phyloP scores from a whole-genome alignment of 1,139 yeast genomes.

The Casaregolazyma suthepensis region DNA sequence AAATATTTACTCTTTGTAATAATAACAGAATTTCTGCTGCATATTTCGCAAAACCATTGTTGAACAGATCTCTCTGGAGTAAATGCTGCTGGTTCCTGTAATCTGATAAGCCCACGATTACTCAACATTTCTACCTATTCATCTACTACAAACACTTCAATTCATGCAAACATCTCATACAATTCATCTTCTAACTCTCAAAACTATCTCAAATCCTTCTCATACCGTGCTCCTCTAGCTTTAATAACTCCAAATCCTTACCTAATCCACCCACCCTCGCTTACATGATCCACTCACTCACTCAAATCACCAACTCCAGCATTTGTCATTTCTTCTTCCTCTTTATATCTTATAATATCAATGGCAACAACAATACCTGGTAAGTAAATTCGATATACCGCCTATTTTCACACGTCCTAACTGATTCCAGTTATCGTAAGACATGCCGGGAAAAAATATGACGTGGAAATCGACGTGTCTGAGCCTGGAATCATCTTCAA shows the following conservation, averaged over 20 bases:
- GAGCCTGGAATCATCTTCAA: constrained; percentile 62
- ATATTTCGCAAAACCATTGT: too few relatives aligned
- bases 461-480: constrained; percentile 50
- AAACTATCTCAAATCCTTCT: too few relatives aligned
- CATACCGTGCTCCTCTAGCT: too few relatives aligned
- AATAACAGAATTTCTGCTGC: too few relatives aligned
- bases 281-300: background rate
- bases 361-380: background rate
- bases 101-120: too few relatives aligned
- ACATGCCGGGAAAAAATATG: constrained; percentile 80
- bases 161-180: too few relatives aligned
- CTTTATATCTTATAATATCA: background rate
- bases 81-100: too few relatives aligned
- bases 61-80: too few relatives aligned
- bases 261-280: background rate
- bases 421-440: constrained; percentile 42
- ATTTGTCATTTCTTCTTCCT: background rate
- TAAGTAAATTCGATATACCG: background rate
- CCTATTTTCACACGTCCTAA: background rate
- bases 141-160: too few relatives aligned
- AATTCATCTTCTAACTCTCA: background rate
- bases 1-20: too few relatives aligned
- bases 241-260: too few relatives aligned
- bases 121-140: too few relatives aligned
- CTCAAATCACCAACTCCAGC: background rate